Base-by-base conservation (phyloP, 2,329 filamentous ascomycete genomes). In the Fusarium robinianum region DNA sequence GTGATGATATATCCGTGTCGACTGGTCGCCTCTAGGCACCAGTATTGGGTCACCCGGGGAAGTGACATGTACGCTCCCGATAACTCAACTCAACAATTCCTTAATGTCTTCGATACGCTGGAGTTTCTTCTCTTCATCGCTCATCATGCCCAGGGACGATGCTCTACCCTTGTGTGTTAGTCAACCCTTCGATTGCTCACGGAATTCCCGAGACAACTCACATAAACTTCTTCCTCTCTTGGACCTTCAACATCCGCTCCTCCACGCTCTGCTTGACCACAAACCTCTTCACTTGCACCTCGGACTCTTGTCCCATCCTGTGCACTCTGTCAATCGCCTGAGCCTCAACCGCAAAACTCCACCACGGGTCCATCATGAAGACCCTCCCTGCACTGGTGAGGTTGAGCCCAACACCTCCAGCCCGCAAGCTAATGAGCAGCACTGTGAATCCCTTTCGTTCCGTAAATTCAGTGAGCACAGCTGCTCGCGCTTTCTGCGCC, bases 361-460 rank as follows among this genome's bases (percentile, higher is more conserved):
- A 99, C 94, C 94, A 99, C 0, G 94, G 94, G 68, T 99, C 94
- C 94, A 99, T 97, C 88, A 99, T 95, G 72, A 87, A 99, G 5
- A 99, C 95, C 40, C 88, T 77, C 53, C 85, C 89, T 5, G 94
- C 94, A 55, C 84, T 85, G 1, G 92, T 97, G 49, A 99, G 70
- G 63, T 99, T 99, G 29, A 99, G 75, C 0, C 94, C 94, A 0
- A 99, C 94, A 16, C 94, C 95, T 5, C 95, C 94, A 0, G 95
- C 94, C 14, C 90, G 80, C 42, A 99, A 74, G 58, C 86, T 92
- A 37, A 99, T 80, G 2, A 99, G 75, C 4, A 99, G 73, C 1
- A 99, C 81, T 3, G 80, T 80, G 16, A 89, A 88, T 34, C 78
- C 81, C 2, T 73, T 66, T 4, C 41, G 45, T 36, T 81, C 72